Percentiles rank a stretch among this genome's conserved stretches.
Conservation (phyloP, 177 flowering plant species). For the Tripterygium wilfordii region DNA sequence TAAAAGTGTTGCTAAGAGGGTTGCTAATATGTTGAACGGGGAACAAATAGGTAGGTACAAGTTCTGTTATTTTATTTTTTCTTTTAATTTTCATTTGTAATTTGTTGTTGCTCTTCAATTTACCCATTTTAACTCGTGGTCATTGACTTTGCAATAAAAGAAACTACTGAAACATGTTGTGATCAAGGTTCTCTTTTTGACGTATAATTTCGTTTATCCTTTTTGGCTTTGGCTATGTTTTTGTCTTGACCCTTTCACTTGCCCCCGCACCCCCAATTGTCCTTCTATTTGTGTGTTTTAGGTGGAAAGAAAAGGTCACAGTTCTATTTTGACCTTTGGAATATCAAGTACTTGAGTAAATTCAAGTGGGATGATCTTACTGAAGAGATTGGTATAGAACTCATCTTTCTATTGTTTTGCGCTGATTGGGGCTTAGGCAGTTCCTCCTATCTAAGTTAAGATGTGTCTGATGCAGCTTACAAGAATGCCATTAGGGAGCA, state of each 20-base stretch:
- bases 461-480: slow-evolving; percentile 44
- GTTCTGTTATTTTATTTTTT: too few species aligned
- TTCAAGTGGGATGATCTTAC: slow-evolving; percentile 98
- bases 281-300: slow-evolving; percentile 19
- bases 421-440: neutral
- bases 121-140: too few species aligned
- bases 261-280: too few species aligned
- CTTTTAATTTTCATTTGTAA: too few species aligned
- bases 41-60: slow-evolving; percentile 67
- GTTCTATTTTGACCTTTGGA: slow-evolving; percentile 86
- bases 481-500: slow-evolving; percentile 75
- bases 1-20: slow-evolving; percentile 73
- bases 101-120: too few species aligned
- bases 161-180: too few species aligned
- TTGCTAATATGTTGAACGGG: slow-evolving; percentile 80
- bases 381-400: slow-evolving; percentile 61
- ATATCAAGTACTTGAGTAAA: slow-evolving; percentile 87
- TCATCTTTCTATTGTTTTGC: neutral
- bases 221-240: too few species aligned
- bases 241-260: neutral
- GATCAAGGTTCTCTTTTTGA: too few species aligned
- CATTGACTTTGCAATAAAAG: too few species aligned
- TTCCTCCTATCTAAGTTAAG: slow-evolving; percentile 1
- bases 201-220: too few species aligned
- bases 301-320: slow-evolving; percentile 91